Conservation (phyloP, 306 rosid genomes). For the Carpinus viminea region DNA sequence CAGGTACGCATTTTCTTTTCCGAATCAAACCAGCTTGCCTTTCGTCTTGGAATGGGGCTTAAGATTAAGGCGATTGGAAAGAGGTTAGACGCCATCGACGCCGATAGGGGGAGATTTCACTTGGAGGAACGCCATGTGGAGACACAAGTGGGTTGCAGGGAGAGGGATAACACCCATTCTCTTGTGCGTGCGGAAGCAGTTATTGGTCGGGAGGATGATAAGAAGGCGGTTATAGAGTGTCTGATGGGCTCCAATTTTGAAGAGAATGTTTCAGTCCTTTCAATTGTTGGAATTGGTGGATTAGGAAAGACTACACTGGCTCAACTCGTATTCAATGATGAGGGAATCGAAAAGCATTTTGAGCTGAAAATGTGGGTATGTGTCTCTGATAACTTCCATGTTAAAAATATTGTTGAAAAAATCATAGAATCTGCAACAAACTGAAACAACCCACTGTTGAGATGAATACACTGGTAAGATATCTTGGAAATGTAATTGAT, state of each 20-base stretch:
- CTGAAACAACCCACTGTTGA: background rate
- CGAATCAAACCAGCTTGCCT: background rate
- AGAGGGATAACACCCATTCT: background rate
- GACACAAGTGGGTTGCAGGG: background rate
- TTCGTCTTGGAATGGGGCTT: background rate
- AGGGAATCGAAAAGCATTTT: background rate
- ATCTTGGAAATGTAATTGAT: background rate
- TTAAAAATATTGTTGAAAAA: background rate
- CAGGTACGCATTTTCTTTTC: background rate
- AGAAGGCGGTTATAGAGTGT: background rate
- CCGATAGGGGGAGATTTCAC: background rate
- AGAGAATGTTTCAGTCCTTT: slow-evolving; percentile 1
- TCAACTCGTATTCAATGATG: background rate
- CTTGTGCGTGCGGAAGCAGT: background rate
- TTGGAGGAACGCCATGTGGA: background rate
- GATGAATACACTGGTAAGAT: background rate
- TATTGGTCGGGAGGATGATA: slow-evolving; percentile 21
- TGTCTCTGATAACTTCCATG: background rate
- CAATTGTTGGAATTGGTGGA: slow-evolving; percentile 24
- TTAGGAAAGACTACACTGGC: slow-evolving; percentile 27
- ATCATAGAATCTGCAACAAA: background rate
- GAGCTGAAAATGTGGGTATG: slow-evolving; percentile 5
- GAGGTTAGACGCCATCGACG: background rate
- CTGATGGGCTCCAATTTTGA: background rate
- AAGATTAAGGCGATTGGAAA: background rate